Evolutionary conservation across 768 basidiomycete species (phyloP).

Genomic region (Hericium rajendrae): DNA sequence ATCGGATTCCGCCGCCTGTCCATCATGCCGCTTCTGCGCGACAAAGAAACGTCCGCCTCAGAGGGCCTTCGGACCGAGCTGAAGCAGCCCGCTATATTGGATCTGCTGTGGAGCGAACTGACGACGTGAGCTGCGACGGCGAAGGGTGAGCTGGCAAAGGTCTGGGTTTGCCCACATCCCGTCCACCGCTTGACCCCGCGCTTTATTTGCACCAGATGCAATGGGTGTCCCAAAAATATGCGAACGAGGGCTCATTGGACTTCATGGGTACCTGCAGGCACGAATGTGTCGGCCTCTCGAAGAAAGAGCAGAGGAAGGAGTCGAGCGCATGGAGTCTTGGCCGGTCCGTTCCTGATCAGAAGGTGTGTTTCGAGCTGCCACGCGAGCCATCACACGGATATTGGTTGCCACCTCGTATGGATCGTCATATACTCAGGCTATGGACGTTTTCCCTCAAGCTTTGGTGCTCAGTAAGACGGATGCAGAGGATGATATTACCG

Average conservation of each 20-base stretch:
- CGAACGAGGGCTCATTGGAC: conserved; percentile 38
- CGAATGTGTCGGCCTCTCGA: conserved; percentile 29
- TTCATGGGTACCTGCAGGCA: conserved; percentile 53
- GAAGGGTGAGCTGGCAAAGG: conserved; percentile 30
- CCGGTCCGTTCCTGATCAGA: conserved; percentile 49
- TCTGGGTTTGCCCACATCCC: conserved; percentile 47
- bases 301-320: conserved; percentile 16
- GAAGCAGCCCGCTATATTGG: conserved; percentile 18
- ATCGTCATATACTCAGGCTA: conserved; percentile 3
- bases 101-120: conserved; percentile 35
- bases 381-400: neutral
- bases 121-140: conserved; percentile 38
- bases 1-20: conserved; percentile 40
- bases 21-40: conserved; percentile 28
- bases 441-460: conserved; percentile 6
- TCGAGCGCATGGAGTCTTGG: conserved; percentile 35
- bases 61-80: conserved; percentile 11
- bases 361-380: conserved; percentile 26
- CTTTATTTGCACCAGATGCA: conserved; percentile 49
- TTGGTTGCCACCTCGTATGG: neutral
- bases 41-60: conserved; percentile 10
- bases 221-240: conserved; percentile 25
- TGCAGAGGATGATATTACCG: conserved; percentile 1
- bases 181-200: conserved; percentile 50
- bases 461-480: neutral